A percentile compares a stretch with the other conserved stretches of the same genome.
Conservation (phyloP, 257 asterid genomes). For the Capsicum pubescens region DNA sequence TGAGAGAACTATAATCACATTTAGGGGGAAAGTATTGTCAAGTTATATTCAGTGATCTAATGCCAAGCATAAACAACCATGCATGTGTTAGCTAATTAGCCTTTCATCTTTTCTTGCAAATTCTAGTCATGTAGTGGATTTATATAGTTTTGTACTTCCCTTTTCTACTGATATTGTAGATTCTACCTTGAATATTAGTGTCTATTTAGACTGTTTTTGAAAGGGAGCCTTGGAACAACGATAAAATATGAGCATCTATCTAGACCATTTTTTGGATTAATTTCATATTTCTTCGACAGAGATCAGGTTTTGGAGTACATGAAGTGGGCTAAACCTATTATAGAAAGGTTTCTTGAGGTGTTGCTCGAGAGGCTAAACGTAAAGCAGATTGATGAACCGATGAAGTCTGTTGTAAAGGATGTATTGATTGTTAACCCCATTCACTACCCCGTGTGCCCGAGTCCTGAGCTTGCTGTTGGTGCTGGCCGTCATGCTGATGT, state of each 20-base stretch:
- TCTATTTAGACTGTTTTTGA: neutral
- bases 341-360: slow-evolving; percentile 44
- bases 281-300: neutral
- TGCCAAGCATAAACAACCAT: neutral
- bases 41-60: neutral
- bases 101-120: neutral
- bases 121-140: neutral
- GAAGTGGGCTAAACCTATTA: slow-evolving; percentile 49
- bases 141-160: neutral
- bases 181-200: neutral
- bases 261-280: neutral
- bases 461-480: slow-evolving; percentile 55
- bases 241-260: neutral
- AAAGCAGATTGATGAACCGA: slow-evolving; percentile 41
- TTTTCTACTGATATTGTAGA: neutral
- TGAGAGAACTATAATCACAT: no score
- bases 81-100: neutral
- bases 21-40: no score
- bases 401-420: slow-evolving; percentile 51
- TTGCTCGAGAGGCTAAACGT: slow-evolving; percentile 51
- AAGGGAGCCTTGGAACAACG: neutral
- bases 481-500: slow-evolving; percentile 58
- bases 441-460: slow-evolving; percentile 56
- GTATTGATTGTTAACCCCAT: slow-evolving; percentile 38
- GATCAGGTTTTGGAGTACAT: slow-evolving; percentile 52